Base-by-base conservation (phyloP, 1,139 yeast genomes). In the Yamadazyma pseudoaaseri region DNA sequence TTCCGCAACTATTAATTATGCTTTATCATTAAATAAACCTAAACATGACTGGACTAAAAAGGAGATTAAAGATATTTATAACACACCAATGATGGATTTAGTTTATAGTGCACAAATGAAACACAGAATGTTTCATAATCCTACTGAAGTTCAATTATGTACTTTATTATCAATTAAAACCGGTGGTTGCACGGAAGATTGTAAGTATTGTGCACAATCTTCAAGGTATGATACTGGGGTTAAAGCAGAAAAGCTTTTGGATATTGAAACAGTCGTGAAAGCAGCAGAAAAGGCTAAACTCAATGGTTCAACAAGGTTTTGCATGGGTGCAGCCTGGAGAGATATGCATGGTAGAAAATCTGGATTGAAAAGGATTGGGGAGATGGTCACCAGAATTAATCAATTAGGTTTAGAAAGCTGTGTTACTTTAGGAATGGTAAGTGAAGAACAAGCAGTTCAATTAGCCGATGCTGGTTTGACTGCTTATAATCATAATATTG, bases 251-350 rank as follows among this genome's bases (percentile, higher is more conserved):
- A n/a, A n/a, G n/a, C n/a, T n/a, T n/a, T n/a, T n/a, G n/a, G n/a
- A n/a, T n/a, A n/a, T n/a, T n/a, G n/a, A n/a, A n/a, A n/a, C n/a
- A n/a, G n/a, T n/a, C n/a, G n/a, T n/a, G n/a, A n/a, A n/a, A n/a
- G n/a, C n/a, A n/a, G n/a, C n/a, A n/a, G n/a, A n/a, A n/a, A n/a
- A n/a, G n/a, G n/a, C n/a, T 70, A 80, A 81, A 48, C 62, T 51
- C 5, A 82, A 82, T 43, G 92, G 92, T 0, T 75, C 84, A 0
- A 84, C 94, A 0, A 65, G 95, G 41, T 84, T 84, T 51, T 84
- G 95, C 52, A 78, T 84, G 81, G 95, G 94, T 28, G 87, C 92
- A 9, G 95, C 94, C 1, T 85, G 92, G 92, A 70, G 95, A 52
- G 92, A 83, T 42, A 84, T 85, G 94, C 65, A 68, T 30, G 94